Percentiles rank a stretch among this genome's conserved stretches.
Conservation (phyloP, 495 filamentous ascomycete species). For the Aspergillus mulundensis region DNA sequence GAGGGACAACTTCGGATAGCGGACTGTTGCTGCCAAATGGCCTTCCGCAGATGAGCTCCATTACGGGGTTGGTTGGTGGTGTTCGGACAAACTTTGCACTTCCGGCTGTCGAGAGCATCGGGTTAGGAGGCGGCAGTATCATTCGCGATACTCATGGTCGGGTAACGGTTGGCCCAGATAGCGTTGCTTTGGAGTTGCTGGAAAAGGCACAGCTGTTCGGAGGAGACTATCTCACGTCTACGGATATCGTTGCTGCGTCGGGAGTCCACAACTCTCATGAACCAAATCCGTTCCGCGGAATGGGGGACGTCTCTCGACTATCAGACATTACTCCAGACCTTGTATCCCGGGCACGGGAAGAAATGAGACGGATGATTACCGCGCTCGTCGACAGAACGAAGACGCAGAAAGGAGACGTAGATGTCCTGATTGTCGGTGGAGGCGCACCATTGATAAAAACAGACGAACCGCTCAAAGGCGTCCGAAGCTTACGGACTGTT, state of each 20-base stretch:
- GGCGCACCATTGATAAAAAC: conserved; percentile 21
- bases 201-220: conserved; percentile 48
- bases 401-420: conserved; percentile 31
- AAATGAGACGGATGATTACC: conserved; percentile 18
- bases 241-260: conserved; percentile 43
- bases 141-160: conserved; percentile 31
- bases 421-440: conserved; percentile 28
- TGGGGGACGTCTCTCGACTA: conserved; percentile 12
- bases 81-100: conserved; percentile 48
- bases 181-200: conserved; percentile 50
- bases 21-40: conserved; percentile 46
- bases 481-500: conserved; percentile 16
- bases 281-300: conserved; percentile 11
- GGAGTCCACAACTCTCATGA: conserved; percentile 19
- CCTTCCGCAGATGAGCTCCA: conserved; percentile 40
- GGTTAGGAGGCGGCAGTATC: conserved; percentile 51
- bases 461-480: conserved; percentile 17
- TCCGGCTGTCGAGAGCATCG: conserved; percentile 51
- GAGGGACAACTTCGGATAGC: conserved; percentile 46
- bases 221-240: conserved; percentile 46
- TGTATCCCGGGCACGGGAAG: conserved; percentile 5
- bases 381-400: conserved; percentile 23
- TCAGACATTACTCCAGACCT: conserved; percentile 11
- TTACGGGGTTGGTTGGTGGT: conserved; percentile 39
- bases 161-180: conserved; percentile 51